phyloP scores from a whole-genome alignment of 305 asterid species.

The Solanum hybrid region DNA sequence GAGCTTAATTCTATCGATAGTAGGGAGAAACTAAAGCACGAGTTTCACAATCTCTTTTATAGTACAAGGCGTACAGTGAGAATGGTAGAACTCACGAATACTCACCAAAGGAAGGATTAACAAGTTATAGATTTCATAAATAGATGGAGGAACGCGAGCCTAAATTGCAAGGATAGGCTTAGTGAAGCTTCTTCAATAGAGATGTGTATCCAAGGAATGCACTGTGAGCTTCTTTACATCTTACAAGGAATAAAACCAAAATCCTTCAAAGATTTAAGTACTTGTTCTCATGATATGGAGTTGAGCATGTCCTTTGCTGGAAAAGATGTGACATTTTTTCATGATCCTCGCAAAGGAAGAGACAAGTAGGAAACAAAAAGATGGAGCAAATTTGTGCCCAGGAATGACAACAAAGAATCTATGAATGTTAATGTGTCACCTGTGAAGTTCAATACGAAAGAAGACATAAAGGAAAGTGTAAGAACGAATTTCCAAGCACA shows the following conservation, averaged over 20 bases:
- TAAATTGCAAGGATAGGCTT: not conserved
- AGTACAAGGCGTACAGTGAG: not conserved
- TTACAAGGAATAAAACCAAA: not conserved
- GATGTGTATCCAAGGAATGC: not conserved
- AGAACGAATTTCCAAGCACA: not conserved
- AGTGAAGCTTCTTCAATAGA: not conserved
- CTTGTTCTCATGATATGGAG: not conserved
- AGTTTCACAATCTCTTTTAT: not conserved
- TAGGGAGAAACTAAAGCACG: not conserved
- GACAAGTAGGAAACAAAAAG: not conserved
- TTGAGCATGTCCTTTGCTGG: not conserved
- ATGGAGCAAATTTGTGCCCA: not conserved
- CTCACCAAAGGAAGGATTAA: no score
- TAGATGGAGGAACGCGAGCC: not conserved
- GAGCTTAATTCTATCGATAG: no score
- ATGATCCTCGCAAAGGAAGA: not conserved
- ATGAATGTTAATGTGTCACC: not conserved
- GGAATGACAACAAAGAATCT: not conserved
- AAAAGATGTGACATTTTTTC: not conserved
- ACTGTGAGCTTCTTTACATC: not conserved
- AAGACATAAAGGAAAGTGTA: not conserved
- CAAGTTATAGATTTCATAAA: not conserved
- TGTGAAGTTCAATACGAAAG: not conserved
- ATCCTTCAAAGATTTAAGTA: not conserved
- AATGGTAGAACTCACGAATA: not conserved